Conservation (phyloP, 2,329 filamentous ascomycete species). For the Aspergillus fumigatus region DNA sequence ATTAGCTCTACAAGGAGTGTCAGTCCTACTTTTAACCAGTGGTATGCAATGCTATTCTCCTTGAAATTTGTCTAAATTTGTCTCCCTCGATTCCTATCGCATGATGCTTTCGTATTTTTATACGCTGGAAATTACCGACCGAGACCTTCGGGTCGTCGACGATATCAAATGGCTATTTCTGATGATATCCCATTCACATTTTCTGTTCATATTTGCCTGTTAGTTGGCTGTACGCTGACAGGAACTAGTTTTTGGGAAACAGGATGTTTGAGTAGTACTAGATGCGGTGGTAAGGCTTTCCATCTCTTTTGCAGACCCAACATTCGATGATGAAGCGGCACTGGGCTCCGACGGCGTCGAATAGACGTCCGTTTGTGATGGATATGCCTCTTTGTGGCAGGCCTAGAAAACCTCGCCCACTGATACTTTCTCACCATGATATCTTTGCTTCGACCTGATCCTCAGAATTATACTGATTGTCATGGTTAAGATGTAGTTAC, state of each 20-base stretch:
- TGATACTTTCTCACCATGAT: slow-evolving; percentile 51
- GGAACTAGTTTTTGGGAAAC: slow-evolving; percentile 11
- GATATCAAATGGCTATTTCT: slow-evolving; percentile 84
- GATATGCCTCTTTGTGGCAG: slow-evolving; percentile 88
- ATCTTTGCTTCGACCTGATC: slow-evolving; percentile 16
- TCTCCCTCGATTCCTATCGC: neutral
- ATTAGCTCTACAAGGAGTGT: slow-evolving; percentile 1
- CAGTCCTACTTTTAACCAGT: slow-evolving; percentile 2
- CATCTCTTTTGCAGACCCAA: slow-evolving; percentile 1
- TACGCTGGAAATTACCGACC: slow-evolving; percentile 97
- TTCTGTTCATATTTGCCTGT: slow-evolving; percentile 11
- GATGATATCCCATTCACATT: slow-evolving; percentile 43
- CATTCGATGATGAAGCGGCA: slow-evolving; percentile 58
- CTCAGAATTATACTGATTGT: slow-evolving; percentile 26
- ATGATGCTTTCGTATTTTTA: slow-evolving; percentile 59
- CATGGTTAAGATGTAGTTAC: slow-evolving; percentile 14
- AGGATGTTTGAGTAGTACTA: neutral
- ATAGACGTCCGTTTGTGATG: slow-evolving; percentile 62
- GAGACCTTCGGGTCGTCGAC: slow-evolving; percentile 66
- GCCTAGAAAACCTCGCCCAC: slow-evolving; percentile 99
- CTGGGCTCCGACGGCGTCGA: slow-evolving; percentile 82
- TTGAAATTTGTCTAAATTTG: too few relatives aligned
- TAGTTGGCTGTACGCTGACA: slow-evolving; percentile 12
- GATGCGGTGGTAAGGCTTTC: slow-evolving; percentile 21
- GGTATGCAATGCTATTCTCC: slow-evolving; percentile 28